A percentile compares a stretch with the other conserved stretches of the same genome.
Conservation (phyloP, 192 early-diverging fungal genomes). For the Pecoramyces ruminantium region DNA sequence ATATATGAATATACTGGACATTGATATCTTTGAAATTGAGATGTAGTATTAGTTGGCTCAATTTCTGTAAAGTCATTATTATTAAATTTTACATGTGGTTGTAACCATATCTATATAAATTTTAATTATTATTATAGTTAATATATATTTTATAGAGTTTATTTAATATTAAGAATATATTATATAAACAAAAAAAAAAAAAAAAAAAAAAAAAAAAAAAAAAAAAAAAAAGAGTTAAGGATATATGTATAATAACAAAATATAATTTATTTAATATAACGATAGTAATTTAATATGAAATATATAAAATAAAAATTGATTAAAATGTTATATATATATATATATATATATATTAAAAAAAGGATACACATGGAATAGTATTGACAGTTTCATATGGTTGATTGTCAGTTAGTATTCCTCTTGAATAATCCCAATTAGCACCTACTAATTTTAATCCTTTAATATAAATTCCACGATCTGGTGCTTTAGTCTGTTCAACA, state of each 20-base stretch:
- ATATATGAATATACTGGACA: neutral
- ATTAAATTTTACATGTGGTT: neutral
- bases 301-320: too few species aligned
- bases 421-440: neutral
- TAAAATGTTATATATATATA: too few species aligned
- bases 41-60: neutral
- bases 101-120: neutral
- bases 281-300: too few species aligned
- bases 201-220: too few species aligned
- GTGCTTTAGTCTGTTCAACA: neutral
- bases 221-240: too few species aligned
- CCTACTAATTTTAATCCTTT: neutral
- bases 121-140: neutral
- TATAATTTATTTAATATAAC: too few species aligned
- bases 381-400: neutral
- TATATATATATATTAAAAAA: neutral
- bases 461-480: neutral
- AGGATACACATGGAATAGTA: neutral
- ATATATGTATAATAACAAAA: too few species aligned
- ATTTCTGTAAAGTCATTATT: neutral
- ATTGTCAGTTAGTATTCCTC: neutral
- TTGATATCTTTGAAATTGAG: neutral
- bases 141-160: too few species aligned
- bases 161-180: too few species aligned
- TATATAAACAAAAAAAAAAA: too few species aligned